phyloP scores from a whole-genome alignment of 495 filamentous ascomycete genomes.

The Patellaria atrata region DNA sequence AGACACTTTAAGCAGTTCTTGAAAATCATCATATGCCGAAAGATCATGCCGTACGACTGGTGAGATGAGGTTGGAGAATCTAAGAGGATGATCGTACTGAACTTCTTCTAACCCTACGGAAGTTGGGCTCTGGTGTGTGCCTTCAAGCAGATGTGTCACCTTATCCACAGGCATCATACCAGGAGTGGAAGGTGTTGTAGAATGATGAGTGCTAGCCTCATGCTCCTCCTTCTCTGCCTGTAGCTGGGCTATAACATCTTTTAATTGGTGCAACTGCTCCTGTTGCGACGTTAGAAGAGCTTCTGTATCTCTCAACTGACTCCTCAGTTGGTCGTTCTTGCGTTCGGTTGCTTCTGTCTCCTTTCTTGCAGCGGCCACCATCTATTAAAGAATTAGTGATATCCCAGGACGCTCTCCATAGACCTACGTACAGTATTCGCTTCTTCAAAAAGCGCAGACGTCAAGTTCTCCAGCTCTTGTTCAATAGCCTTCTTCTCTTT shows the following conservation, averaged over 20 bases:
- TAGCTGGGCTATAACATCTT: constrained; percentile 82
- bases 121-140: constrained; percentile 32
- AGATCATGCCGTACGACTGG: constrained; percentile 74
- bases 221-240: constrained; percentile 53
- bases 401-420: background rate
- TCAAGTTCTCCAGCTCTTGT: constrained; percentile 75
- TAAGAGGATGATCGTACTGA: constrained; percentile 65
- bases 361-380: constrained; percentile 69
- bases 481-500: constrained; percentile 63
- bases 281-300: constrained; percentile 76
- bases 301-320: constrained; percentile 72
- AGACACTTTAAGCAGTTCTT: constrained; percentile 48
- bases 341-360: constrained; percentile 57
- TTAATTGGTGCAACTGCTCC: constrained; percentile 83
- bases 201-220: constrained; percentile 40
- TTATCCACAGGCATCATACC: constrained; percentile 29
- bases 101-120: constrained; percentile 41
- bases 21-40: constrained; percentile 70
- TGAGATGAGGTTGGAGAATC: constrained; percentile 67
- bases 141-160: constrained; percentile 33
- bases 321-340: constrained; percentile 63
- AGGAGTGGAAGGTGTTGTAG: constrained; percentile 57
- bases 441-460: constrained; percentile 84
- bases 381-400: constrained; percentile 34
- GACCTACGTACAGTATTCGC: constrained; percentile 54